Evolutionary conservation across 2,329 filamentous ascomycete species (phyloP).

Genomic region (Colletotrichum sp.): DNA sequence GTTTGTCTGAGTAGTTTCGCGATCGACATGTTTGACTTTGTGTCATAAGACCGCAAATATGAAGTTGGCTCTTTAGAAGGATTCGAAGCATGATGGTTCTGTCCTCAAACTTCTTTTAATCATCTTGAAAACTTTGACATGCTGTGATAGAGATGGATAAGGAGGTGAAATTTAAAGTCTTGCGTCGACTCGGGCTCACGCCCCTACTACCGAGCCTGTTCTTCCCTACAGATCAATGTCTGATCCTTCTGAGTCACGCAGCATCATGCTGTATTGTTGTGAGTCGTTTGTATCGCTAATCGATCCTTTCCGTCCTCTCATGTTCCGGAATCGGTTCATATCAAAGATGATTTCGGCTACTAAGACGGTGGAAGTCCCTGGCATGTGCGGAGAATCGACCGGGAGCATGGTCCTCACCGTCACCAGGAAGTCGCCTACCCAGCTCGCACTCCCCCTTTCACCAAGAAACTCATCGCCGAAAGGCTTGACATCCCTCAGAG

Average conservation of each 20-base stretch:
- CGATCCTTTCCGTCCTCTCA: not conserved
- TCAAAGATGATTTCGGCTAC: not conserved
- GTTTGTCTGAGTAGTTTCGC: not conserved
- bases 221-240: not conserved
- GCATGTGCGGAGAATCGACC: not conserved
- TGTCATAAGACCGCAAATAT: too few species aligned
- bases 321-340: not conserved
- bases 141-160: too few species aligned
- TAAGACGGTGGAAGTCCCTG: accelerated
- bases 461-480: not conserved
- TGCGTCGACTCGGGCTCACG: too few species aligned
- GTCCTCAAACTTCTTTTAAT: too few species aligned
- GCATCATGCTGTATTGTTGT: not conserved
- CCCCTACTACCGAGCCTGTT: too few species aligned
- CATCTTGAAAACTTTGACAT: too few species aligned
- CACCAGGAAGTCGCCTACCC: not conserved
- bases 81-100: too few species aligned
- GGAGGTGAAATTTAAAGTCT: too few species aligned
- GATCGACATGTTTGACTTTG: too few species aligned
- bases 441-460: not conserved
- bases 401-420: not conserved
- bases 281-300: not conserved
- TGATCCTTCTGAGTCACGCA: not conserved
- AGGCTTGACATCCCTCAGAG: not conserved
- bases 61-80: too few species aligned